These are phyloP conservation scores for Boletellus emodensis DNA, from an alignment of 768 basidiomycete species.

Conservation along the genomic window DNA sequence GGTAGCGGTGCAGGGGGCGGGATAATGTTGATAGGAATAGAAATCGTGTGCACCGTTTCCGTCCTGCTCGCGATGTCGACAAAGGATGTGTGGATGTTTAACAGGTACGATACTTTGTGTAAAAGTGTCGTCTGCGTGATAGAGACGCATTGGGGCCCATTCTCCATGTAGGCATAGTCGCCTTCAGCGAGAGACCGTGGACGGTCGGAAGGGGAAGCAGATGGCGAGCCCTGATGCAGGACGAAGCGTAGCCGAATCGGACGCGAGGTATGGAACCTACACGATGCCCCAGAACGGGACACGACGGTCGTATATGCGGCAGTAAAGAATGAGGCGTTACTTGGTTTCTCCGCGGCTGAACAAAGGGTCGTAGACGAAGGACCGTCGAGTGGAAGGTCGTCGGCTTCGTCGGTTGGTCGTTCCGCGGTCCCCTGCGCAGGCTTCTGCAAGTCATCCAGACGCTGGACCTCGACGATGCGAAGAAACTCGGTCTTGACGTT, in stretches of 20 bases:
- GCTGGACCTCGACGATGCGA: constrained; percentile 55
- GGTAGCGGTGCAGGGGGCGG: constrained; percentile 77
- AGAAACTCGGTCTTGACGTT: constrained; percentile 81
- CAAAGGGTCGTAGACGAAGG: constrained; percentile 27
- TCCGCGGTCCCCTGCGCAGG: constrained; percentile 22
- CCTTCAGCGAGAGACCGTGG: constrained; percentile 40
- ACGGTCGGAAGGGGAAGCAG: constrained; percentile 46
- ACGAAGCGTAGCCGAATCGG: constrained; percentile 77
- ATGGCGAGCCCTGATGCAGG: constrained; percentile 59
- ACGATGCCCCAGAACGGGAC: constrained; percentile 86
- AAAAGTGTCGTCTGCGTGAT: constrained; percentile 81
- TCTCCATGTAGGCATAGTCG: constrained; percentile 47
- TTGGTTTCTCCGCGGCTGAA: constrained; percentile 26
- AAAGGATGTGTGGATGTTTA: constrained; percentile 74
- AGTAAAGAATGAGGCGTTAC: constrained; percentile 35
- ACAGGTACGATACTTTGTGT: constrained; percentile 75
- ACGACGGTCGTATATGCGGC: constrained; percentile 53
- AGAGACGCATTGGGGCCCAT: constrained; percentile 63
- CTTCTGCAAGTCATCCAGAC: constrained; percentile 35
- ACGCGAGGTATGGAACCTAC: constrained; percentile 77
- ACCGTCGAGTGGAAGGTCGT: constrained; percentile 25
- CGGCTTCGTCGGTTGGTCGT: constrained; percentile 10
- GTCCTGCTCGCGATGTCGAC: constrained; percentile 65
- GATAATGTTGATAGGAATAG: constrained; percentile 68
- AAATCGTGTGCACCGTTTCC: constrained; percentile 59